Conservation (phyloP, 2,329 filamentous ascomycete species). For the Cladosporium sp. region DNA sequence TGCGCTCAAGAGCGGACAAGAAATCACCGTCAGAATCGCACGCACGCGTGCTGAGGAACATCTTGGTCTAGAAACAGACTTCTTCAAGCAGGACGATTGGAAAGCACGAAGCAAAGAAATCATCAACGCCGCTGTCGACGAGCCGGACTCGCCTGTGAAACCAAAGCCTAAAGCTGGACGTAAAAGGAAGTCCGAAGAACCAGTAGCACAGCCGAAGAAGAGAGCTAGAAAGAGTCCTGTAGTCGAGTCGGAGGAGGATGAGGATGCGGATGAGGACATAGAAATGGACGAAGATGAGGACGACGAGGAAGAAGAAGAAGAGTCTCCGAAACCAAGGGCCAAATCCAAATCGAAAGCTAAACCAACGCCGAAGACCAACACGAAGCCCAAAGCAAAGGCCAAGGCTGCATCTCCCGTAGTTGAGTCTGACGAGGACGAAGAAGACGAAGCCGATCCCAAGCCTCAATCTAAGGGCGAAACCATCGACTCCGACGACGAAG, state of each 20-base stretch:
- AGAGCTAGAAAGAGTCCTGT: constrained; percentile 17
- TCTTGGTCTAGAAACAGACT: constrained; percentile 49
- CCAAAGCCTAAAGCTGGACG: constrained; percentile 22
- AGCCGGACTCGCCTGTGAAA: constrained; percentile 18
- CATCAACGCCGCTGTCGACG: constrained; percentile 49
- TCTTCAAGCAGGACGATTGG: constrained; percentile 56
- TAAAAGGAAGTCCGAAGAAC: constrained; percentile 30
- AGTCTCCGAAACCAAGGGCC: constrained; percentile 4
- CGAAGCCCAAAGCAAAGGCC: constrained; percentile 11
- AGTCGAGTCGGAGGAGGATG: constrained; percentile 3
- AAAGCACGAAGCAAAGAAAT: constrained; percentile 51
- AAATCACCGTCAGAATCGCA: constrained; percentile 56
- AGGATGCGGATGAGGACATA: not conserved
- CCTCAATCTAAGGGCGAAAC: not conserved
- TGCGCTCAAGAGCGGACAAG: constrained; percentile 39
- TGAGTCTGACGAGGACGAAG: constrained; percentile 15
- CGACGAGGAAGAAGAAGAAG: constrained; percentile 9
- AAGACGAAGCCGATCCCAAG: constrained; percentile 17
- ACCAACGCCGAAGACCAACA: constrained; percentile 8
- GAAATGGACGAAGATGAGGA: constrained; percentile 8
- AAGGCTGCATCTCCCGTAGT: not conserved
- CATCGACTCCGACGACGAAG: constrained; percentile 11
- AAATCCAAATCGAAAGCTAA: constrained; percentile 14
- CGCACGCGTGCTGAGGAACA: constrained; percentile 50
- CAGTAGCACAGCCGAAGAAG: constrained; percentile 23